phyloP scores from a whole-genome alignment of 2,329 filamentous ascomycete species.

The Colletotrichum brevisporum region DNA sequence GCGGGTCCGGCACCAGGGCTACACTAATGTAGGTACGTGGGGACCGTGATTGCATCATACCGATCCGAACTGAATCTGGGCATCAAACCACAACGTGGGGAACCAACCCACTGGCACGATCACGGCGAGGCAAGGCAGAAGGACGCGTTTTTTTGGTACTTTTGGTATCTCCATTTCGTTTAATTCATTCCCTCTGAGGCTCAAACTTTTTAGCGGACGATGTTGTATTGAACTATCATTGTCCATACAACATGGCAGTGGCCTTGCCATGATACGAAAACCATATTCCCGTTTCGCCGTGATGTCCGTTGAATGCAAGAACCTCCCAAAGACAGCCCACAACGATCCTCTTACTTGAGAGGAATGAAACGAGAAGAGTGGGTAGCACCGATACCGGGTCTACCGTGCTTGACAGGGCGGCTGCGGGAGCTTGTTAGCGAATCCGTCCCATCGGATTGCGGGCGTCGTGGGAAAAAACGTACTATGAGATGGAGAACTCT shows the following conservation, averaged over 20 bases:
- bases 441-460: conserved; percentile 1
- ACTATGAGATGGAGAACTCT: conserved; percentile 99
- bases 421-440: conserved; percentile 71
- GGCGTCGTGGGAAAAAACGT: conserved; percentile 61
- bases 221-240: conserved; percentile 43
- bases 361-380: conserved; percentile 99
- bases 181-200: conserved; percentile 40
- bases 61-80: too few species aligned
- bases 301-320: conserved; percentile 70
- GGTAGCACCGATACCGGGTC: conserved; percentile 99
- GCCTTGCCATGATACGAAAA: conserved; percentile 62
- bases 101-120: neutral
- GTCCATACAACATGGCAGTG: conserved; percentile 43
- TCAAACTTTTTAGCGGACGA: conserved; percentile 44
- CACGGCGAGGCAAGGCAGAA: neutral
- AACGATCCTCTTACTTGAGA: conserved; percentile 90
- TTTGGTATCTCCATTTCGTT: conserved; percentile 40
- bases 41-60: too few species aligned
- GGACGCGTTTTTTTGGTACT: conserved; percentile 1
- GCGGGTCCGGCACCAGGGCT: too few species aligned
- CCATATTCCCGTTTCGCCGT: conserved; percentile 70
- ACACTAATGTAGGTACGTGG: too few species aligned
- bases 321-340: conserved; percentile 61
- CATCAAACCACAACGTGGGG: too few species aligned
- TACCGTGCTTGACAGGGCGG: conserved; percentile 99